Base-by-base conservation (phyloP, 2,329 filamentous ascomycete species). In the Monilinia aucupariae region DNA sequence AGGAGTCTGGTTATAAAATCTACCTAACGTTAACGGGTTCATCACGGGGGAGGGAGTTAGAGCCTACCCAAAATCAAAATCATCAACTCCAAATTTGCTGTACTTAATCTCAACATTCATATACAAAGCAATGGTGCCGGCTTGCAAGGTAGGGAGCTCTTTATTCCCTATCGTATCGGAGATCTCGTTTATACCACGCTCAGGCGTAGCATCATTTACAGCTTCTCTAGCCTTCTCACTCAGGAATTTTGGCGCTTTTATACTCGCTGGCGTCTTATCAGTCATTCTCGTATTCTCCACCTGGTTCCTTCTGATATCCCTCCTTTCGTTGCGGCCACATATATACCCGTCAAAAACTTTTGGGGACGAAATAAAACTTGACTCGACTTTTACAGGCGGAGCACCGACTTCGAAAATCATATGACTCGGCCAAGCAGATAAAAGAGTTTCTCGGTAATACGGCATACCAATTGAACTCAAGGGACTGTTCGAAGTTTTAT, bases 1-100 rank as follows among this genome's bases (percentile, higher is more conserved):
- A 30, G 80, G 81, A 1, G 96, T 97, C 74, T 90, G 92, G 76
- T 99, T 99, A 80, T 96, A 99, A 75, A 91, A 97, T 63, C 91
- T 91, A 67, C 4, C 15, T 17, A 10, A 27, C 22, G 63, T 73
- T 61, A 68, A 66, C 69, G 13, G 50, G 43, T 48, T 22, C 15
- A 20, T 32, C 64, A 58, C 66, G 45, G 30, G 61, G 53, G 30
- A 22, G 30, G 37, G 34, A n/a, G 25, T 39, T 25, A 27, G 27
- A 43, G 76, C 85, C 71, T 78, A 91, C 86, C 89, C 89, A 76
- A 99, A 99, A 75, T 99, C 94, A 74, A 99, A 99, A 75, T 99
- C 96, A 71, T 97, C 93, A n/a, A 99, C 92, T 25, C 94, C 94
- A 75, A 97, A 99, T 74, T 92, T 96, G 80, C 93, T 97, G 79